Conservation (phyloP, 495 filamentous ascomycete species). For the Podospora appendiculata region DNA sequence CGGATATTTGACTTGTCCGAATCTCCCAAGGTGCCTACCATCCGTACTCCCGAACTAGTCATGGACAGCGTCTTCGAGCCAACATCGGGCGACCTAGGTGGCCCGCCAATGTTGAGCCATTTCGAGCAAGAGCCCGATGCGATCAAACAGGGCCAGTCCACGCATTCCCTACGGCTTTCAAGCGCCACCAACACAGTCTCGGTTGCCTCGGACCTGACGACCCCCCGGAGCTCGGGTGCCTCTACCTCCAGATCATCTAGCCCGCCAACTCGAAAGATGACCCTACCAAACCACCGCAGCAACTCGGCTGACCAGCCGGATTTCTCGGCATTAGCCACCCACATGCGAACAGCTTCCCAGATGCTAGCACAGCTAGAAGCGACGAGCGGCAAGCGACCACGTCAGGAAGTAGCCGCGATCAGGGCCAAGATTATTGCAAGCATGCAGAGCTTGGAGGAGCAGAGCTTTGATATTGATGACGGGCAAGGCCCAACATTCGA, state of each 20-base stretch:
- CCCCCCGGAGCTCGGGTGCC: conserved; percentile 51
- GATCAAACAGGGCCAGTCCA: conserved; percentile 8
- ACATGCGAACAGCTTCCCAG: conserved; percentile 72
- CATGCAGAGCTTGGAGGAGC: conserved; percentile 76
- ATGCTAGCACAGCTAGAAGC: conserved; percentile 72
- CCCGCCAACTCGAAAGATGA: conserved; percentile 44
- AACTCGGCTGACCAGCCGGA: conserved; percentile 53
- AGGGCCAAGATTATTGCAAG: conserved; percentile 71
- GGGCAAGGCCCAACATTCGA: conserved; percentile 59
- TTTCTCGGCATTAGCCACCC: conserved; percentile 65
- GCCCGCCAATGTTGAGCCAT: conserved; percentile 54
- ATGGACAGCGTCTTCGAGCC: conserved; percentile 74
- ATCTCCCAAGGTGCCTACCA: conserved; percentile 23
- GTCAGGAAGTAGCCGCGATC: conserved; percentile 66
- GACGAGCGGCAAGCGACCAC: conserved; percentile 62
- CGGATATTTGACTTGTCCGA: conserved; percentile 60
- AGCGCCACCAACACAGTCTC: conserved; percentile 49
- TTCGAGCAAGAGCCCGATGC: conserved; percentile 29
- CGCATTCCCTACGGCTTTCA: conserved; percentile 40
- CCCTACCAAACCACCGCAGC: conserved; percentile 34
- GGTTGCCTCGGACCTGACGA: conserved; percentile 39
- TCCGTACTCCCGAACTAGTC: conserved; percentile 29
- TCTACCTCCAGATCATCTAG: conserved; percentile 54
- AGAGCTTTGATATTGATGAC: conserved; percentile 61
- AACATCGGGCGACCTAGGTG: conserved; percentile 60